Evolutionary conservation across 2,329 filamentous ascomycete species (phyloP).

Genomic region (Colletotrichum viniferum): DNA sequence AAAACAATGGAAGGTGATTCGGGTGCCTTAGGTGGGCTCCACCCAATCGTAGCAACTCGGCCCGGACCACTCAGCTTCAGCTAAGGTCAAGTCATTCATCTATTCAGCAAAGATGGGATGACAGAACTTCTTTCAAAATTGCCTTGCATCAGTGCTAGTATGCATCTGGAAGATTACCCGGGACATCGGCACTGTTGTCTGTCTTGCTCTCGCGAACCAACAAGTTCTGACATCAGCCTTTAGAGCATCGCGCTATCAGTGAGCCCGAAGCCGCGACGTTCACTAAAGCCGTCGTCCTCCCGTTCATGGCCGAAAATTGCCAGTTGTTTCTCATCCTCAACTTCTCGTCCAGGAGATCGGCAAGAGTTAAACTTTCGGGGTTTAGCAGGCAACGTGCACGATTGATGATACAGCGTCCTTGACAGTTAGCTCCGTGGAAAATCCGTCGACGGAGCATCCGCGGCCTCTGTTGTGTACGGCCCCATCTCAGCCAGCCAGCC

Average conservation of each 20-base stretch:
- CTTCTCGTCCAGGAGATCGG: neutral
- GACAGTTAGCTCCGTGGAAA: neutral
- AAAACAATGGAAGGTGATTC: neutral
- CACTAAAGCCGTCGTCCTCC: neutral
- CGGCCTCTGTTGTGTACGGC: neutral
- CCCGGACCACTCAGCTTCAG: neutral
- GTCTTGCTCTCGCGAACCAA: neutral
- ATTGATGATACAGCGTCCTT: neutral
- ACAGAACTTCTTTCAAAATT: neutral
- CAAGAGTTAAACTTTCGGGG: neutral
- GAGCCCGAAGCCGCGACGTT: neutral
- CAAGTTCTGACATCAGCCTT: neutral
- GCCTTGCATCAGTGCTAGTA: neutral
- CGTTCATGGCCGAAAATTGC: neutral
- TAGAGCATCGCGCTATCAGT: neutral
- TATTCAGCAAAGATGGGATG: neutral
- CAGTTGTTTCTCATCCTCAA: neutral
- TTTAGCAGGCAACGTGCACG: neutral
- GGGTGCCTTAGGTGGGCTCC: neutral
- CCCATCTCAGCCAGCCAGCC: neutral
- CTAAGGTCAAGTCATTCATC: neutral
- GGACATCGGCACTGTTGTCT: neutral
- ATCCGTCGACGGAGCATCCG: neutral
- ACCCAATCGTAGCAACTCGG: slow-evolving; percentile 3
- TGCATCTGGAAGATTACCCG: neutral